A percentile compares a stretch with the other conserved stretches of the same genome.
Evolutionary conservation across 1,284 basidiomycete genomes (phyloP).

Genomic region (Naganishia sp.): DNA sequence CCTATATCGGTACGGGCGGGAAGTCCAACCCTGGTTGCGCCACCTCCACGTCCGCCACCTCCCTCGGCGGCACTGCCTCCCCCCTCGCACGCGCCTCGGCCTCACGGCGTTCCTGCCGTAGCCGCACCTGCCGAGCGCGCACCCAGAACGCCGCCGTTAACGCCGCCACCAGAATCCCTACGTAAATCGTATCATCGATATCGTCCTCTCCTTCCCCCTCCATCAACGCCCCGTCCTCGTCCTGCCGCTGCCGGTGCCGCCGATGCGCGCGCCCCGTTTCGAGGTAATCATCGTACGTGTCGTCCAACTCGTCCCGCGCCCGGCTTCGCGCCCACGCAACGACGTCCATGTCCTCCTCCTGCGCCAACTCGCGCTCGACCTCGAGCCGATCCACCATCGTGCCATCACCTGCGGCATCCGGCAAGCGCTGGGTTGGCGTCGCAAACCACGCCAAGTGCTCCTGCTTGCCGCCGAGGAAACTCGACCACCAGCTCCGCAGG

Average conservation of each 20-base stretch:
- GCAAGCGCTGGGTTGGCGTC: conserved; percentile 27
- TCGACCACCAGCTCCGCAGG: conserved; percentile 54
- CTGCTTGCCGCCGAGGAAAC: conserved; percentile 44
- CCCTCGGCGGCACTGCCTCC: conserved; percentile 4
- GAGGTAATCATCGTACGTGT: conserved; percentile 35
- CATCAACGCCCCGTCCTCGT: conserved; percentile 20
- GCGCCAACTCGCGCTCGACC: conserved; percentile 26
- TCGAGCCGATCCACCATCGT: conserved; percentile 34
- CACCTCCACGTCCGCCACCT: background rate
- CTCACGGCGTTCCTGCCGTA: conserved; percentile 27
- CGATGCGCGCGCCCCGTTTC: conserved; percentile 28
- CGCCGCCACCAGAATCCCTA: conserved; percentile 27
- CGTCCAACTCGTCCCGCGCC: conserved; percentile 30
- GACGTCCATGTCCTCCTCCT: conserved; percentile 28
- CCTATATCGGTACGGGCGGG: conserved; percentile 13
- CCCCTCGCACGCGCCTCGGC: conserved; percentile 26
- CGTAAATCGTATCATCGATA: conserved; percentile 22
- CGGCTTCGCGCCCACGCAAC: conserved; percentile 22
- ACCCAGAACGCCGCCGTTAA: conserved; percentile 33
- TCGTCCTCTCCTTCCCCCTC: conserved; percentile 17
- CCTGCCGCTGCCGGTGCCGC: conserved; percentile 1
- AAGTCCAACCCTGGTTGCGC: conserved; percentile 19
- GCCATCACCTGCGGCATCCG: conserved; percentile 1
- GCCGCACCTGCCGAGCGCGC: conserved; percentile 29
- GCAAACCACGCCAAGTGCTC: conserved; percentile 49